These are phyloP conservation scores for Leccinum incarnatum DNA, from an alignment of 768 basidiomycete species.

Conservation along the genomic window DNA sequence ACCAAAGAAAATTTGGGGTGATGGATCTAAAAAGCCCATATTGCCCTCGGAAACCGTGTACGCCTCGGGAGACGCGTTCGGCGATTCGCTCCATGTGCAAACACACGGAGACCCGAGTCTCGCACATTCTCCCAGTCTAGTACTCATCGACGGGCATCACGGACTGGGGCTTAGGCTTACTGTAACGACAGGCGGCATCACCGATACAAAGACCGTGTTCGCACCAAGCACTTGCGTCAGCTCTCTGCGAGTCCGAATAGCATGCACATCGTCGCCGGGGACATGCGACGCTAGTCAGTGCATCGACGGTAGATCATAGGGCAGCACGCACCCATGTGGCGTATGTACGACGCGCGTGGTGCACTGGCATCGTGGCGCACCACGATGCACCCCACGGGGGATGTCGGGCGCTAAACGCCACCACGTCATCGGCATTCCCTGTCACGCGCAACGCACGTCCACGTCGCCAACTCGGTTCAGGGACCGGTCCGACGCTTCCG, in stretches of 20 bases:
- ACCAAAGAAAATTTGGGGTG: neutral
- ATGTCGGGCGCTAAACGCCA: neutral
- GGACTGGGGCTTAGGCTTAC: neutral
- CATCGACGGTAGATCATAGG: neutral
- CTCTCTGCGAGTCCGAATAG: neutral
- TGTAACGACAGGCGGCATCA: neutral
- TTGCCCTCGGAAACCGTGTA: neutral
- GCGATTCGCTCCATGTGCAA: neutral
- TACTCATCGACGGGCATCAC: neutral
- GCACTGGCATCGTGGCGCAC: neutral
- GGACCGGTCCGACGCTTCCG: neutral
- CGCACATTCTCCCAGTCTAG: neutral
- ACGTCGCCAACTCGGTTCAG: neutral
- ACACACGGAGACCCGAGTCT: neutral
- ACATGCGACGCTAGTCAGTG: neutral
- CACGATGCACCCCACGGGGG: neutral
- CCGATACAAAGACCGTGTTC: neutral
- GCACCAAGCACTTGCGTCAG: neutral
- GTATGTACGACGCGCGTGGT: no score
- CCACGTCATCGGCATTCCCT: neutral
- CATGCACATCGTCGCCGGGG: no score
- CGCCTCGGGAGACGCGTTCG: neutral
- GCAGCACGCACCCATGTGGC: neutral
- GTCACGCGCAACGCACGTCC: neutral
- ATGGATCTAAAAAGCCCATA: neutral